Conservation (phyloP, 768 basidiomycete species). For the Trametes meyenii region DNA sequence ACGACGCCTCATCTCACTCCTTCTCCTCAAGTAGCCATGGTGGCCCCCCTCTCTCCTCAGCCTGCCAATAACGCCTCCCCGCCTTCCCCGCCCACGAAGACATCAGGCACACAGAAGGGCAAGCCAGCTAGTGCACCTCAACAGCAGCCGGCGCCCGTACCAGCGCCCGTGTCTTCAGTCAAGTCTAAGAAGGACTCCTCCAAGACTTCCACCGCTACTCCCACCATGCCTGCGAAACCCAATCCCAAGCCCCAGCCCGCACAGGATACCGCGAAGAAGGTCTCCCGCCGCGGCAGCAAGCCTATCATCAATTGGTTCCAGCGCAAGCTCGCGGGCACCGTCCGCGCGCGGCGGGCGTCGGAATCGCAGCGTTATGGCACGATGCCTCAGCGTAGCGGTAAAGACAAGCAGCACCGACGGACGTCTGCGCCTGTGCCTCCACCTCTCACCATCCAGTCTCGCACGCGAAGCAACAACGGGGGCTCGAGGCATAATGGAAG, state of each 20-base stretch:
- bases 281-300: constrained; percentile 71
- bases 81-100: constrained; percentile 7
- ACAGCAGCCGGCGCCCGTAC: constrained; percentile 7
- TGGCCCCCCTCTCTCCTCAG: constrained; percentile 15
- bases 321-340: constrained; percentile 77
- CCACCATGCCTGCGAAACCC: constrained; percentile 5
- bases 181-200: constrained; percentile 30
- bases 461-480: constrained; percentile 25
- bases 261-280: constrained; percentile 55
- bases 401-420: constrained; percentile 33
- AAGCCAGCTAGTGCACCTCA: constrained; percentile 7
- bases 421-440: constrained; percentile 28
- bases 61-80: constrained; percentile 5
- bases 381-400: constrained; percentile 20
- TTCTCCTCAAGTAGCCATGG: constrained; percentile 18
- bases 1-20: neutral
- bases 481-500: constrained; percentile 25
- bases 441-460: constrained; percentile 27
- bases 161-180: constrained; percentile 17
- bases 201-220: constrained; percentile 7
- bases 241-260: neutral
- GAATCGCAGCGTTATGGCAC: constrained; percentile 32
- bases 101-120: constrained; percentile 7
- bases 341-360: constrained; percentile 53
- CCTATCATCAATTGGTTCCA: constrained; percentile 92